Evolutionary conservation across 2,329 filamentous ascomycete species (phyloP), one percentile per base, ranked within the genome.

Genomic region (Alternaria dauci): DNA sequence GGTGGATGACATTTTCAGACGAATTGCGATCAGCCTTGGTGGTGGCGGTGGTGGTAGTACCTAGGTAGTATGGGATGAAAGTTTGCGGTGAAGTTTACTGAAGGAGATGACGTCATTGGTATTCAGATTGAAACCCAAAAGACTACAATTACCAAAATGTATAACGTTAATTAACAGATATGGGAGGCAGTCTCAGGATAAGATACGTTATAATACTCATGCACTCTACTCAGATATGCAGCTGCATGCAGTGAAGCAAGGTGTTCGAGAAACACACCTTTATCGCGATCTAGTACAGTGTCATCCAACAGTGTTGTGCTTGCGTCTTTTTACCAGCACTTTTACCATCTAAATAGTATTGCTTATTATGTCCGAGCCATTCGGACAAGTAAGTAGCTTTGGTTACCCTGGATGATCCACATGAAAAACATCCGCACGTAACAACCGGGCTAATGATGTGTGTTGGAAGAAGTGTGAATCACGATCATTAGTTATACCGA

Each of bases 1-100:
- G 23, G 44, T 8, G 26, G 58, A 59, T 3, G 58, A 39, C 58
- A 61, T 61, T 23, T 41, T 52, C 16, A 23, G 36, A 23, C 25
- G 9, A 9, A 34, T 12, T 41, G 50, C 32, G 30, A 50, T 50
- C 28, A 30, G 18, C 30, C 12, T 7, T 25, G 30, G 46, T 32
- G 3, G 44, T 23, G 2, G 46, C 23, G 20, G 20, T 26, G 1
- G 30, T 25, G 14, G 32, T 34, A 6, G 12, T 36, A 23, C 20
- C 20, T 23, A 23, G 20, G 20, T 4, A 2, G 18, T n/a, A 18
- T 3, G 11, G n/a, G 30, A 50, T 36, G 46, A 30, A 1, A 34
- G 16, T 38, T 38, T 30, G 20, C 14, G 30, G 2, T 9, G 14
- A 38, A 38, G 46, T 50, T 50, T 25, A 18, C 30, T n/a, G 23